These are phyloP conservation scores for Hemerocallis citrina DNA, from an alignment of 106 monocot species.

Conservation along the genomic window DNA sequence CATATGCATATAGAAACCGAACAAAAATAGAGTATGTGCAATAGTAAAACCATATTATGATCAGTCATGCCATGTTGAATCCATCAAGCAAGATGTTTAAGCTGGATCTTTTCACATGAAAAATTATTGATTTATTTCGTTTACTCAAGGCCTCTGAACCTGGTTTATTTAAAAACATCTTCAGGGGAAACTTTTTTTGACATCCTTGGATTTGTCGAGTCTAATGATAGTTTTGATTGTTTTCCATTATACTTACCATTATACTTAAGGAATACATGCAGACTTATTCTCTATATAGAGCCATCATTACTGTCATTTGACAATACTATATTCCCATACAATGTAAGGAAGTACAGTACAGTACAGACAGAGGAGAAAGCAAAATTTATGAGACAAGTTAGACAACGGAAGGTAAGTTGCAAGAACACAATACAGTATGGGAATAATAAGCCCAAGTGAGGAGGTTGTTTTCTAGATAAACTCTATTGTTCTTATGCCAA, in stretches of 20 bases:
- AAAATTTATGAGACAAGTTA: background rate
- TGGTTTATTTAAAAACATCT: too few species aligned
- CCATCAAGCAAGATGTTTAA: background rate
- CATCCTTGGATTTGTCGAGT: background rate
- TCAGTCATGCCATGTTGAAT: too few species aligned
- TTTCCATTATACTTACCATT: too few species aligned
- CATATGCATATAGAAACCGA: background rate
- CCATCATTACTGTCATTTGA: background rate
- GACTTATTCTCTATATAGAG: background rate
- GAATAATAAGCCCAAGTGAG: background rate
- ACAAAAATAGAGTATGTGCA: background rate
- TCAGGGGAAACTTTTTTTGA: too few species aligned
- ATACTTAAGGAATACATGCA: background rate
- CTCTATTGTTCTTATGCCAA: background rate
- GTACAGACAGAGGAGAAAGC: background rate
- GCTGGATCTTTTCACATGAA: background rate
- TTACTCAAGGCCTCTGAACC: background rate
- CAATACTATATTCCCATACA: background rate
- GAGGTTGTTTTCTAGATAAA: background rate
- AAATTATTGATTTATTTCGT: background rate
- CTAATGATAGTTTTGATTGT: background rate
- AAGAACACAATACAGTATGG: background rate
- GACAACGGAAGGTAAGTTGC: background rate
- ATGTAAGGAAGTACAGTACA: background rate
- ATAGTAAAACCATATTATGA: too few species aligned